Evolutionary conservation across 2,329 filamentous ascomycete species (phyloP).

Genomic region (Fusarium sp.): DNA sequence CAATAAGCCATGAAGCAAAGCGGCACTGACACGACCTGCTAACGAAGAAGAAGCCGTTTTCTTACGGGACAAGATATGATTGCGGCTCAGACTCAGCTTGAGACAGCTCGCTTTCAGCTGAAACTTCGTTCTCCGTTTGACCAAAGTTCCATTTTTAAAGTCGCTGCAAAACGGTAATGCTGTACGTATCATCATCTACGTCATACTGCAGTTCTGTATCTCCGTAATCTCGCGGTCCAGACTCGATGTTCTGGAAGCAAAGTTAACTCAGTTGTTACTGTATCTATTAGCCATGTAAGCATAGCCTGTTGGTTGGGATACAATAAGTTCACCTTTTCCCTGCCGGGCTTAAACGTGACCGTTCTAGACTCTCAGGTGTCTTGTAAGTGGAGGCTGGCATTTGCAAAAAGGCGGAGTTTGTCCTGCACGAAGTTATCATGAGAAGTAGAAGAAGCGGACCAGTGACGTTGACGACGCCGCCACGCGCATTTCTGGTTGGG

Average conservation of each 20-base stretch:
- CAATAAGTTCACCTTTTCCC: not conserved
- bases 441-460: conserved; percentile 26
- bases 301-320: not conserved
- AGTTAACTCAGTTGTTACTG: not conserved
- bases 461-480: conserved; percentile 43
- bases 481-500: conserved; percentile 39
- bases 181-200: conserved; percentile 30
- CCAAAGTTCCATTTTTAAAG: not conserved
- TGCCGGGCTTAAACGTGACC: not conserved
- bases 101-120: conserved; percentile 16
- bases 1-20: conserved; percentile 33
- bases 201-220: conserved; percentile 33
- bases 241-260: conserved; percentile 5
- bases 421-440: conserved; percentile 11
- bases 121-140: conserved; percentile 24
- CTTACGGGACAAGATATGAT: conserved; percentile 10
- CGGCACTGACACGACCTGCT: conserved; percentile 17
- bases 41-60: conserved; percentile 25
- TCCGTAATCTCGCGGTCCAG: conserved; percentile 25
- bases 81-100: conserved; percentile 32
- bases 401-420: conserved; percentile 22
- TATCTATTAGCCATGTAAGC: not conserved
- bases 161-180: conserved; percentile 25
- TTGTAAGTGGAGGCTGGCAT: conserved; percentile 13
- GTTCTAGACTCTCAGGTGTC: conserved; percentile 26